Evolutionary conservation across 2,329 filamentous ascomycete species (phyloP), one percentile per base, ranked within the genome.

Genomic region (Curvularia lunata): DNA sequence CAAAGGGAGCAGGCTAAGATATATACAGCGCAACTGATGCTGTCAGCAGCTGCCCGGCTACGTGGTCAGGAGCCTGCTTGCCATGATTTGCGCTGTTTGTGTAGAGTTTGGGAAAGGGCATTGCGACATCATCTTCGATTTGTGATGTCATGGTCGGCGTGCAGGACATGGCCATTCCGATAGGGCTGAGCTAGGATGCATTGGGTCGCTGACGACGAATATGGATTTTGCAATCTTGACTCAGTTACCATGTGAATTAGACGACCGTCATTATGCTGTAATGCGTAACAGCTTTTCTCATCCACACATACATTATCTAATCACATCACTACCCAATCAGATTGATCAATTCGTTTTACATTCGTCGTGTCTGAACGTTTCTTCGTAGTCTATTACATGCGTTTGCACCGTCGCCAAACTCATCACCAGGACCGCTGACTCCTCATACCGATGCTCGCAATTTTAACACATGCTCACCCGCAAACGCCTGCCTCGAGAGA

Each of bases 401-500:
- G 42, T 63, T 30, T 43, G 47, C 56, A 54, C 54, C 55, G 41
- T 58, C 51, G 52, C 52, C 52, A 32, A 53, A 42, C 43, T 52
- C 57, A 48, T 40, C 43, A 30, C 51, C 19, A 32, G 40, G 49
- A 28, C 28, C 43, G 25, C 4, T 45, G 27, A 5, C 6, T 58
- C 34, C 32, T 59, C 53, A 54, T 25, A 30, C 0, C 12, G 23
- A 47, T 34, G 43, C n/a, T 45, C n/a, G 18, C 28, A 43, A 21
- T 32, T 19, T 28, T 30, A 12, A 43, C 23, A 46, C 54, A 61
- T 49, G 27, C 40, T 5, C 45, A 51, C 41, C 51, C 57, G 43
- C 57, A 61, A 65, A 69, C 64, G 60, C 67, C 67, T 37, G 43
- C 54, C 28, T 58, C 53, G 16, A n/a, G 27, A 27, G 40, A 40